Evolutionary conservation across 2,329 filamentous ascomycete species (phyloP).

Genomic region (Podosphaera xanthii): DNA sequence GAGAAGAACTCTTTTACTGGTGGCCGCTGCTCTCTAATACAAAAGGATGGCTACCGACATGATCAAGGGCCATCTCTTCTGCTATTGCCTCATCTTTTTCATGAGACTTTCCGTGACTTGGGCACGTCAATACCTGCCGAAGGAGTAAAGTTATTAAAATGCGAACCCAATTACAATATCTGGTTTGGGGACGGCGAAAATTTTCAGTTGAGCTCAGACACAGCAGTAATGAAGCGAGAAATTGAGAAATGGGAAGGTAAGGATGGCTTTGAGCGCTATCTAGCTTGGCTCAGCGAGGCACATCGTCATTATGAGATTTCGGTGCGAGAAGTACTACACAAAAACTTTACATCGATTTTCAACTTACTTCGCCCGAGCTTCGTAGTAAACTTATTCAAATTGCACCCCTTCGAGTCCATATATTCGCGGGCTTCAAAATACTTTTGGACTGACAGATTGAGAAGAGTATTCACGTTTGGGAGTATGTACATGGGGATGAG

Average conservation of each 20-base stretch:
- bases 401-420: conserved; percentile 52
- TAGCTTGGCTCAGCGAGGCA: conserved; percentile 41
- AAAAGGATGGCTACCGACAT: conserved; percentile 39
- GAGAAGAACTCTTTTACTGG: conserved; percentile 56
- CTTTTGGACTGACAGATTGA: conserved; percentile 44
- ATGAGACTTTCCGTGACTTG: conserved; percentile 44
- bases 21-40: conserved; percentile 44
- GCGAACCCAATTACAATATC: conserved; percentile 53
- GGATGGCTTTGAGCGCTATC: conserved; percentile 46
- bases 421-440: conserved; percentile 42
- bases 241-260: conserved; percentile 53
- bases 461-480: conserved; percentile 52
- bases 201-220: conserved; percentile 43
- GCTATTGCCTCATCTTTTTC: conserved; percentile 47
- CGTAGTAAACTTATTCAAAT: conserved; percentile 29
- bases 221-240: conserved; percentile 45
- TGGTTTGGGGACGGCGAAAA: conserved; percentile 46
- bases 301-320: conserved; percentile 49
- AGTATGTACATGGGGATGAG: conserved; percentile 74
- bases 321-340: conserved; percentile 39
- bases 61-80: conserved; percentile 57
- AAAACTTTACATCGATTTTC: conserved; percentile 39
- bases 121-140: conserved; percentile 41
- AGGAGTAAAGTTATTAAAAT: conserved; percentile 45
- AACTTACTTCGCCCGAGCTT: conserved; percentile 36